Percentiles rank a stretch among this genome's conserved stretches.
Conservation (phyloP, 768 basidiomycete genomes). For the Lanmaoa rubissima region DNA sequence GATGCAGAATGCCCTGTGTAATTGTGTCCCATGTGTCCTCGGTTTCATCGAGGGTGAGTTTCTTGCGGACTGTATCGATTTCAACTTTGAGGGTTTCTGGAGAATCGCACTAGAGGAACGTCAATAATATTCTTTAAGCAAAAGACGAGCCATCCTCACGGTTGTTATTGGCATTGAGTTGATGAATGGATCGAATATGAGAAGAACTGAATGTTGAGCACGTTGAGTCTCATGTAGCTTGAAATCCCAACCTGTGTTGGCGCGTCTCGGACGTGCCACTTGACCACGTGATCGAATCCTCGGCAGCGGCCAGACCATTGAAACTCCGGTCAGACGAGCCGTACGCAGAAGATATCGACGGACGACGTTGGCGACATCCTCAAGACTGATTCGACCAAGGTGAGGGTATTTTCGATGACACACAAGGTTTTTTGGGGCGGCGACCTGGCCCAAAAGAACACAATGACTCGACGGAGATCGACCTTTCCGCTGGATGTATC, state of each 20-base stretch:
- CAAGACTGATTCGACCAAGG: conserved; percentile 25
- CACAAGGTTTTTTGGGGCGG: background rate
- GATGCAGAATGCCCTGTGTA: conserved; percentile 42
- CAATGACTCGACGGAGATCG: background rate
- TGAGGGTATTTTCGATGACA: conserved; percentile 18
- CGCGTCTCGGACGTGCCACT: conserved; percentile 24
- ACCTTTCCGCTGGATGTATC: conserved; percentile 22
- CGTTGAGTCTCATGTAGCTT: conserved; percentile 16
- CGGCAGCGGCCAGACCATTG: conserved; percentile 25
- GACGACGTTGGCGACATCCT: conserved; percentile 17
- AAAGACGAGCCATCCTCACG: background rate
- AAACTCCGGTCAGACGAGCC: conserved; percentile 21
- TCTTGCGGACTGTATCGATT: conserved; percentile 42
- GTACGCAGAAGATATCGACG: background rate
- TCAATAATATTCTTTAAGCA: background rate
- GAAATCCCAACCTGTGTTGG: conserved; percentile 10
- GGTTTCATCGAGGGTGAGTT: conserved; percentile 53
- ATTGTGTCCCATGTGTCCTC: conserved; percentile 83
- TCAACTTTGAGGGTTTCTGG: conserved; percentile 34
- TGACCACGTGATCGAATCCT: conserved; percentile 22
- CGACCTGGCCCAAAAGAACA: background rate
- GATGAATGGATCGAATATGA: background rate
- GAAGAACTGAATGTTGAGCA: conserved; percentile 1
- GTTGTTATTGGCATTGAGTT: conserved; percentile 32
- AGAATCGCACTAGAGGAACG: conserved; percentile 31